Conservation (phyloP, 805 yeast genomes). For the Saccharomycopsis sp. region DNA sequence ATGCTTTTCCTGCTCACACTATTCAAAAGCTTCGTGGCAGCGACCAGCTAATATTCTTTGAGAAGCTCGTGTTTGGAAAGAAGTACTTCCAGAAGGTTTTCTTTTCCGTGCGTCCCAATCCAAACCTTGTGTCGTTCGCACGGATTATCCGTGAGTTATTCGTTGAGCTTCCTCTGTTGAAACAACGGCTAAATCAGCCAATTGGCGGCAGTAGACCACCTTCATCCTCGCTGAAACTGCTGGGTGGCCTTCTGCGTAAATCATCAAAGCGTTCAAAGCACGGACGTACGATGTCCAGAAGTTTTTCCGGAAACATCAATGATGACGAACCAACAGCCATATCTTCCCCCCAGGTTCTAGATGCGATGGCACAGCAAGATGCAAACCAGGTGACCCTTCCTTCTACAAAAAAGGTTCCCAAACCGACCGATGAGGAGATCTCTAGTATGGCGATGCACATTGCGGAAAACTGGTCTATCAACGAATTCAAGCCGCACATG, state of each 20-base stretch:
- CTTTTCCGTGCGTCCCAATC: slow-evolving; percentile 36
- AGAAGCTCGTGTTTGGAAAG: slow-evolving; percentile 14
- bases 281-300: background rate
- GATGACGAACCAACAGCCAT: background rate
- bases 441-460: slow-evolving; percentile 30
- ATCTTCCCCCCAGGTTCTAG: background rate
- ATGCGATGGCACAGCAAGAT: slow-evolving; percentile 1
- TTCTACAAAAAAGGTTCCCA: background rate
- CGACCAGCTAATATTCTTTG: slow-evolving; percentile 12
- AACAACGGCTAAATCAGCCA: background rate
- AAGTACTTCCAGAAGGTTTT: slow-evolving; percentile 23
- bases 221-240: background rate
- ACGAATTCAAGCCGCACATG: slow-evolving; percentile 64
- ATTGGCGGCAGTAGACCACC: background rate
- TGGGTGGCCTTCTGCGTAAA: background rate
- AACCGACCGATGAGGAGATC: slow-evolving; percentile 1
- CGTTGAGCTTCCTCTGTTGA: slow-evolving; percentile 17
- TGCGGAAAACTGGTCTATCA: slow-evolving; percentile 50
- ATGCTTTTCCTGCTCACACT: background rate
- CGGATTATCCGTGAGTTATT: slow-evolving; percentile 27
- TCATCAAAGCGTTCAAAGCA: background rate
- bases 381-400: background rate
- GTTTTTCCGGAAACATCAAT: background rate
- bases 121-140: slow-evolving; percentile 30
- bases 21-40: background rate